Evolutionary conservation across 345 rosid genomes (phyloP).

Genomic region (Orychophragmus violaceus): DNA sequence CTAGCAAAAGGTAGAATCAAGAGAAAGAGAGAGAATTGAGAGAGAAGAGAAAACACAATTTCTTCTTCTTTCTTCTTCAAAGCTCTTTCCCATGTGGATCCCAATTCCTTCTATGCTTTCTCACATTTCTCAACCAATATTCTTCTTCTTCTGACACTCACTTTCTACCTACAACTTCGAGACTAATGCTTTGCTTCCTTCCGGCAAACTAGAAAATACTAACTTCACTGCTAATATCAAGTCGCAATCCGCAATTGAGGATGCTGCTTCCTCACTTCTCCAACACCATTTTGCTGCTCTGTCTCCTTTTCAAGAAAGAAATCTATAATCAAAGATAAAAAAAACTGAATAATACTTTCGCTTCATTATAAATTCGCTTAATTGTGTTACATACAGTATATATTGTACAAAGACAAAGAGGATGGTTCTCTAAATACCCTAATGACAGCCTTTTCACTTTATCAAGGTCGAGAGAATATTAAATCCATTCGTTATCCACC

Average conservation of each 20-base stretch:
- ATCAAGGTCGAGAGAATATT: too few species aligned
- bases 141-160: constrained; percentile 21
- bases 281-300: constrained; percentile 36
- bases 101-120: constrained; percentile 12
- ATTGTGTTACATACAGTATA: too few species aligned
- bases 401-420: too few species aligned
- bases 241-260: constrained; percentile 22
- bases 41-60: not conserved
- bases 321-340: too few species aligned
- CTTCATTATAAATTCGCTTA: too few species aligned
- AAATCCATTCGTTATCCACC: too few species aligned
- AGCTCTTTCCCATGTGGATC: constrained; percentile 13
- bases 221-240: not conserved
- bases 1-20: constrained; percentile 7
- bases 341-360: too few species aligned
- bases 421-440: too few species aligned
- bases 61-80: constrained; percentile 8
- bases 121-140: constrained; percentile 25
- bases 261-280: constrained; percentile 33
- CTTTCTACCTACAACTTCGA: not conserved
- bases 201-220: not conserved
- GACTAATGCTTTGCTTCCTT: not conserved
- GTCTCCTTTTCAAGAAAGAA: constrained; percentile 23
- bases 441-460: too few species aligned
- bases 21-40: constrained; percentile 18